Evolutionary conservation across 768 basidiomycete genomes (phyloP).

Genomic region (Leccinum arenicola): DNA sequence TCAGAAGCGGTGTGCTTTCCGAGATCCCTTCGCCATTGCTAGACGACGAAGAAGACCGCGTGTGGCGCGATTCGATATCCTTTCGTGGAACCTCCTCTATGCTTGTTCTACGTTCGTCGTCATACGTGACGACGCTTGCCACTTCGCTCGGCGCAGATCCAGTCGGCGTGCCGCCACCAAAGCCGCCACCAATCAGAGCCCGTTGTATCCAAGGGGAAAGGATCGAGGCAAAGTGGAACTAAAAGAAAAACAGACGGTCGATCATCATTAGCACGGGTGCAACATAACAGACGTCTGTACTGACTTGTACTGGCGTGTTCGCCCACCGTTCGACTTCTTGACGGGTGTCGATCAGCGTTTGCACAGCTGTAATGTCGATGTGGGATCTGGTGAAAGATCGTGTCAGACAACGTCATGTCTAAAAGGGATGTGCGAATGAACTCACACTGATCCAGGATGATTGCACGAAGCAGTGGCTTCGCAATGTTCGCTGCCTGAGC

Average conservation of each 20-base stretch:
- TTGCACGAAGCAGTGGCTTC: constrained; percentile 72
- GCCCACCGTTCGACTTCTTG: constrained; percentile 87
- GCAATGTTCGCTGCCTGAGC: constrained; percentile 50
- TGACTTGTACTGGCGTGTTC: constrained; percentile 68
- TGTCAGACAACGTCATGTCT: background rate
- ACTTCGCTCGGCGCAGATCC: constrained; percentile 53
- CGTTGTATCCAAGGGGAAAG: constrained; percentile 94
- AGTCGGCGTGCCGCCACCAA: constrained; percentile 64
- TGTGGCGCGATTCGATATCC: constrained; percentile 36
- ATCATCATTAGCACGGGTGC: background rate
- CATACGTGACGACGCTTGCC: constrained; percentile 73
- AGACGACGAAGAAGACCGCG: constrained; percentile 2
- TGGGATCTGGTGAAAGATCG: constrained; percentile 54
- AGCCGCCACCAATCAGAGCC: constrained; percentile 85
- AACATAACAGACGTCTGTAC: constrained; percentile 9
- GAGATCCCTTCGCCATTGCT: background rate
- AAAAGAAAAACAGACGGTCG: background rate
- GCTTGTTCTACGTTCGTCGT: constrained; percentile 34
- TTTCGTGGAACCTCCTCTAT: background rate
- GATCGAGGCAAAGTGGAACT: constrained; percentile 94
- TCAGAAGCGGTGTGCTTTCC: constrained; percentile 37
- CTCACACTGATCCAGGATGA: constrained; percentile 85
- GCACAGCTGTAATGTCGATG: constrained; percentile 89
- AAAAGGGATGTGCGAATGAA: background rate
- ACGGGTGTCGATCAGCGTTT: constrained; percentile 87